Base-by-base conservation (phyloP, 2,329 filamentous ascomycete genomes). In the Rachicladosporium sp. region DNA sequence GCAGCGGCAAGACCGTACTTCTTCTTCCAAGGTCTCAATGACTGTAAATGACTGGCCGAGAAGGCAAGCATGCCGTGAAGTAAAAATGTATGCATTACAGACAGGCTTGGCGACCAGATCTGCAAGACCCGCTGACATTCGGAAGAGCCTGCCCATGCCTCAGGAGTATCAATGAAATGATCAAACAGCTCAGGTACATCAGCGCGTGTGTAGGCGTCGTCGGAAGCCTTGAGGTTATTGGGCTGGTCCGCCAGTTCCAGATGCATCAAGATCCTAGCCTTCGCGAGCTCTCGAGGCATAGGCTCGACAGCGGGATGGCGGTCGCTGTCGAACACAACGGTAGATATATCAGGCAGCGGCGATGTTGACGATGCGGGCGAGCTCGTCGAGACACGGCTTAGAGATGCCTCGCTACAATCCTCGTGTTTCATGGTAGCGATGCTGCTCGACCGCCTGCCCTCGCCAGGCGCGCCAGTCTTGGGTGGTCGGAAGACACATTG, bases 51-150 rank as follows among this genome's bases (percentile, higher is more conserved):
- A 53, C 82, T 87, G 40, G 89, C 88, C 10, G 88, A 93, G 53
- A 95, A 82, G 7, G 85, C 85, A 38, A 95, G 72, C 51, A 95
- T 72, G 10, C 88, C 79, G 61, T 89, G 82, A 84, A 95, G 88
- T 50, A 94, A 86, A 62, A 89, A 95, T 40, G 77, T 70, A 55
- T 86, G 78, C 11, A 77, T 78, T 36, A 85, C 73, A 41, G 84
- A 85, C 55, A 93, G 80, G 47, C 78, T 76, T 49, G 95, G 71
- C 19, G 37, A 42, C 33, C 45, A 42, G 9, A 19, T 41, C 12
- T 46, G 46, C 9, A 46, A 41, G 21, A 46, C 37, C 1, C 32
- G 31, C 33, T 48, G 46, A 21, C 33, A 33, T n/a, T 40, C 10
- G n/a, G 43, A 35, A 4, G 42, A 43, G 27, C 46, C 46, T 4